Base-by-base conservation (phyloP, 2,329 filamentous ascomycete species). In the Cercospora canescens region DNA sequence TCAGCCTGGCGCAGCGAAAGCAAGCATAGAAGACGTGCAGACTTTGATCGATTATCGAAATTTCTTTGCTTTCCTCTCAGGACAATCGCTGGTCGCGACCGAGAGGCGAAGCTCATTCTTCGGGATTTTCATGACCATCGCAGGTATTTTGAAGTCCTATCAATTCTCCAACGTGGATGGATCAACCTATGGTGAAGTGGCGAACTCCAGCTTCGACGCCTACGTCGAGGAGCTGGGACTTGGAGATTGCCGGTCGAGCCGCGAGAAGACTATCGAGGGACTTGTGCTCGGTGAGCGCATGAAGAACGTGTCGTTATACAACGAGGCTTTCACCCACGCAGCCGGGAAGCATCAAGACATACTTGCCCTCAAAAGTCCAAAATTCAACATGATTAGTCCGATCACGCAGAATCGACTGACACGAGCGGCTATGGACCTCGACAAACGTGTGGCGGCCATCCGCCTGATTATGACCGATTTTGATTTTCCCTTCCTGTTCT, bases 261-360 rank as follows among this genome's bases (percentile, higher is more conserved):
- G 90, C 28, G 93, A 97, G 75, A 96, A 95, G 83, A 97, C 92
- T 0, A 84, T 98, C 26, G 93, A 98, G 79, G 91, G 90, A 0
- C 85, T 98, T 55, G 86, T 98, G n/a, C 83, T 99, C 11, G 94
- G 92, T 63, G 94, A 99, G 80, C 87, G 87, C 39, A 91, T 98
- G 88, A 89, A 89, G 65, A 96, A 87, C 56, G 87, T 90, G 73
- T 85, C 89, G 7, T 85, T 99, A 2, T 98, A 96, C 79, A 92
- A 92, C 65, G 93, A 97, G 78, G 93, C 92, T 0, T 98, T 97
- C 74, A 89, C 93, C 5, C 95, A 98, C 77, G 93, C 90, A 0
- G 93, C 92, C 9, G 95, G 94, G 58, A 96, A 95, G 78, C 92
- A 86, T 69, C 84, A 94, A 66, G 86, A 91, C 21, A 85, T 93